phyloP scores from a whole-genome alignment of 768 basidiomycete genomes.

The Russula ochroleuca region DNA sequence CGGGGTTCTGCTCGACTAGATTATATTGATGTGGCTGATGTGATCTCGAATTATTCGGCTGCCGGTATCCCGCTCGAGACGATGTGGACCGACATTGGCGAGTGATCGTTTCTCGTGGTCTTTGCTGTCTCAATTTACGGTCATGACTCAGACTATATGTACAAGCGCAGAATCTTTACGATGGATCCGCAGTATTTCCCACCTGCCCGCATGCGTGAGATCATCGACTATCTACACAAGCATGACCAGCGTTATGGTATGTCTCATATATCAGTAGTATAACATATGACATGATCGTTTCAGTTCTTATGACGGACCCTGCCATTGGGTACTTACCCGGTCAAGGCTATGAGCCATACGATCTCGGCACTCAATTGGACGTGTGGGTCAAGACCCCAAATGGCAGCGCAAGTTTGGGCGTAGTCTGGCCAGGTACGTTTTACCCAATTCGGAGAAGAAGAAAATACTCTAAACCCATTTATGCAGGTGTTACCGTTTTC shows the following conservation, averaged over 20 bases:
- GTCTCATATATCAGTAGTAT: constrained; percentile 21
- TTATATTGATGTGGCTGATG: constrained; percentile 56
- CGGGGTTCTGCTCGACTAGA: constrained; percentile 36
- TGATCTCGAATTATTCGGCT: constrained; percentile 56
- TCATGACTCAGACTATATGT: constrained; percentile 57
- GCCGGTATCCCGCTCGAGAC: constrained; percentile 67
- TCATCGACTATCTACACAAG: constrained; percentile 55
- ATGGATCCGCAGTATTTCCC: constrained; percentile 68
- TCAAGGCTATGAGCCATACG: constrained; percentile 48
- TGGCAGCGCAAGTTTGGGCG: constrained; percentile 51
- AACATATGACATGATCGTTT: neutral
- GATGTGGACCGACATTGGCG: constrained; percentile 78
- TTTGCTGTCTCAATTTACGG: neutral
- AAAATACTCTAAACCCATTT: neutral
- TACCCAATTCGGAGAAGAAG: neutral
- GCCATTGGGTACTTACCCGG: constrained; percentile 53
- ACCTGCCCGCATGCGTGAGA: constrained; percentile 55
- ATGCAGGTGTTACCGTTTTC: constrained; percentile 50
- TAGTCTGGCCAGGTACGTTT: constrained; percentile 59
- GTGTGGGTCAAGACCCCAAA: constrained; percentile 61
- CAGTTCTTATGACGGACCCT: constrained; percentile 73
- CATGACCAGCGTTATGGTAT: constrained; percentile 57
- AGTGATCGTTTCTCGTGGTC: neutral
- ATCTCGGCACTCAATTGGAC: constrained; percentile 49
- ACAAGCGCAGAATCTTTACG: constrained; percentile 62